phyloP scores from a whole-genome alignment of 1,139 yeast genomes.

The Yamadazyma aaseri region DNA sequence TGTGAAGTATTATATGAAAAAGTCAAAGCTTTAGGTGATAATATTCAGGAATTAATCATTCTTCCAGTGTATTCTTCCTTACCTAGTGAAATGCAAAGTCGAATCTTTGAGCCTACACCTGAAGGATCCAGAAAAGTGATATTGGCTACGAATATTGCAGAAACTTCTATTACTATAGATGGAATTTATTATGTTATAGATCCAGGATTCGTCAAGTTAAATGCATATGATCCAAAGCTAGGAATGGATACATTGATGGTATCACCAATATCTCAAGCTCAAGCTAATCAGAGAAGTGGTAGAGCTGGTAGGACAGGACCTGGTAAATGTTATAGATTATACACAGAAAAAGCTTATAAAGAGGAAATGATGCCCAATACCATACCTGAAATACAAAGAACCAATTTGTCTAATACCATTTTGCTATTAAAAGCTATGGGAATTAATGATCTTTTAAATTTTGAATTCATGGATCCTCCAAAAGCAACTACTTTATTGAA shows the following conservation, averaged over 20 bases:
- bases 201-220: constrained; percentile 78
- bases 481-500: constrained; percentile 68
- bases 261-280: constrained; percentile 77
- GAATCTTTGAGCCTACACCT: constrained; percentile 76
- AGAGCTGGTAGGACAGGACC: constrained; percentile 90
- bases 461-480: constrained; percentile 96
- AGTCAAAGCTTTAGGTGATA: constrained; percentile 62
- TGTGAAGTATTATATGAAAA: constrained; percentile 73
- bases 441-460: constrained; percentile 70
- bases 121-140: constrained; percentile 68
- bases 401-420: constrained; percentile 80
- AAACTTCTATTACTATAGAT: constrained; percentile 78
- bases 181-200: constrained; percentile 77
- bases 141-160: constrained; percentile 79
- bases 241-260: constrained; percentile 79
- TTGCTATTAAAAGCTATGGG: constrained; percentile 96
- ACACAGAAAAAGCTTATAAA: constrained; percentile 65
- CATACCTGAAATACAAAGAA: constrained; percentile 91
- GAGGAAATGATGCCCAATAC: constrained; percentile 83
- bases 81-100: constrained; percentile 72
- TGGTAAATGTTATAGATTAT: constrained; percentile 73
- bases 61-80: constrained; percentile 85
- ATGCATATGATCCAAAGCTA: constrained; percentile 69
- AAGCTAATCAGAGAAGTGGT: constrained; percentile 80
- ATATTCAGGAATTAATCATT: constrained; percentile 65